Conservation (phyloP, 108 stramenopile species). For the Heterococcus sp. region DNA sequence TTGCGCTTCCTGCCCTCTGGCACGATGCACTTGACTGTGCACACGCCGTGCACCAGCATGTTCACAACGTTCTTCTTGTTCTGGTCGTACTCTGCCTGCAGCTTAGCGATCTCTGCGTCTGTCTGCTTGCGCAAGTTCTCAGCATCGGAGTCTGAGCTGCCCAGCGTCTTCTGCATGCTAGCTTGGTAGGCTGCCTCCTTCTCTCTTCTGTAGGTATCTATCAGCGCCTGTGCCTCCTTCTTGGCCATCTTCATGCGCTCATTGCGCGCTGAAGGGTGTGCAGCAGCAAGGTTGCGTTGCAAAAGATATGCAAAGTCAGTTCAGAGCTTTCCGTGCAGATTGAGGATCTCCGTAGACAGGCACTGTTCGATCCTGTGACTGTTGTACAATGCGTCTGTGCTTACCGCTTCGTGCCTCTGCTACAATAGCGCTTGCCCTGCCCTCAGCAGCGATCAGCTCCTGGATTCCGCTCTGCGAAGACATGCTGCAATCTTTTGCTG, state of each 20-base stretch:
- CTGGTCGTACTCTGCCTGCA: constrained; percentile 1
- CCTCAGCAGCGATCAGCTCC: constrained; percentile 44
- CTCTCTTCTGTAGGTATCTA: constrained; percentile 20
- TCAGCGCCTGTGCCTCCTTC: constrained; percentile 28
- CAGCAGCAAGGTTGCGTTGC: not conserved
- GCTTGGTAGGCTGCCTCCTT: constrained; percentile 39
- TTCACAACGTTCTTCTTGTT: constrained; percentile 15
- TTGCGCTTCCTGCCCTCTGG: constrained; percentile 35
- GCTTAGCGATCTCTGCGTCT: not conserved
- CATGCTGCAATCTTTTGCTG: too few relatives aligned
- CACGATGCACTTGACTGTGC: constrained; percentile 18
- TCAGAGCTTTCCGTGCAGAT: not conserved
- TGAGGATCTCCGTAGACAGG: not conserved
- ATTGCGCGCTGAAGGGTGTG: constrained; percentile 10
- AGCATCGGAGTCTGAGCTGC: not conserved
- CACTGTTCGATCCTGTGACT: not conserved
- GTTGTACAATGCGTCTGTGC: not conserved
- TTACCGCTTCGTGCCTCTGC: constrained; percentile 34
- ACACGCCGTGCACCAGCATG: constrained; percentile 29
- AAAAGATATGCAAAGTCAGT: not conserved
- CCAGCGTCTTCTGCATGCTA: constrained; percentile 45
- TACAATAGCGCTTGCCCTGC: constrained; percentile 31
- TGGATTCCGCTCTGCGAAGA: constrained; percentile 1
- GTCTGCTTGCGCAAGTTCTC: not conserved
- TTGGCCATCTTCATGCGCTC: constrained; percentile 47